Base-by-base conservation (phyloP, 495 filamentous ascomycete species). In the Astrothelium subdiscretum region DNA sequence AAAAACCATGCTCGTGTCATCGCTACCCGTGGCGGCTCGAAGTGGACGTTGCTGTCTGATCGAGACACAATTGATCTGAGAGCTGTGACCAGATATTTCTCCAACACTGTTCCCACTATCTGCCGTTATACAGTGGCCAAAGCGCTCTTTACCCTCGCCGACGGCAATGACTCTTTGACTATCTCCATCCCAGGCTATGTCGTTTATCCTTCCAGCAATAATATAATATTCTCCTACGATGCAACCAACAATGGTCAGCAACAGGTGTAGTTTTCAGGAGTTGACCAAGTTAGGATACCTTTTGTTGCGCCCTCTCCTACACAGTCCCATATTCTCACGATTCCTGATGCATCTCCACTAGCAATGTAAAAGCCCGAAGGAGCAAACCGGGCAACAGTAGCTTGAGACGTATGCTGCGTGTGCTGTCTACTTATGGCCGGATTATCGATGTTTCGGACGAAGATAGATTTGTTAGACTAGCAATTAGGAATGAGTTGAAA, bases 101-200 rank as follows among this genome's bases (percentile, higher is more conserved):
- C 94, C 94, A 12, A 98, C 94, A 32, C 85, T 90, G 76, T 97
- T 97, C 65, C 95, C 94, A 70, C 87, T 92, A 70, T 97, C 95
- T 69, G 90, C 92, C 6, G 90, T 96, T 69, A 97, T 90, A 76
- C 89, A 95, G 70, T 92, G 91, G 18, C 94, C 95, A 73, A 87
- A 96, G 59, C 89, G 83, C 74, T 97, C 91, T 71, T 92, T 92
- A 18, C 94, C 94, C 62, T 97, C 87, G 26, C 94, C 94, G 22
- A 97, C 95, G 11, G 92, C 95, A 65, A 97, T 95, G 59, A 98
- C 88, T 27, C 94, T 87, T 76, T 96, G 91, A 58, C 88, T 92
- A 73, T 98, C 94, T 54, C 92, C 95, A 72, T 97, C 94, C 92
- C 94, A 98, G 12, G 92, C 91, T 57, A 98, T 78, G 71, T 97